These are phyloP conservation scores for Psidium friedrichsthalianum DNA, from an alignment of 345 rosid species.

Conservation along the genomic window DNA sequence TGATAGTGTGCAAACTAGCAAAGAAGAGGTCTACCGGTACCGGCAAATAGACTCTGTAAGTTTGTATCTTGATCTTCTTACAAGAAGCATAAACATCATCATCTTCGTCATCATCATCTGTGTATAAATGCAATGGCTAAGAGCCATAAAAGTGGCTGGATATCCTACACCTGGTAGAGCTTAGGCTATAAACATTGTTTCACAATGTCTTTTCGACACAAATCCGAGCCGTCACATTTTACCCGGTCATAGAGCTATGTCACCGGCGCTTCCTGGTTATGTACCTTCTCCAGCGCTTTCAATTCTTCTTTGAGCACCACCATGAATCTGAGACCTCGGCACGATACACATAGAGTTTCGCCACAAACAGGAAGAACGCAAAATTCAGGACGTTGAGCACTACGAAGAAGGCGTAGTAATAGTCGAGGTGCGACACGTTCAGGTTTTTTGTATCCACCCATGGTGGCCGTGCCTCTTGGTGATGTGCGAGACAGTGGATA, in stretches of 20 bases:
- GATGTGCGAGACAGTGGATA: constrained; percentile 38
- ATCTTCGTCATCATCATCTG: background rate
- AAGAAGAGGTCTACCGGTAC: background rate
- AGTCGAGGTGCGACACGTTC: constrained; percentile 61
- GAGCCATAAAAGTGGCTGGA: background rate
- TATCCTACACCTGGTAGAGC: background rate
- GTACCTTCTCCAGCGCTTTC: constrained; percentile 9
- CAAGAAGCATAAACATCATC: background rate
- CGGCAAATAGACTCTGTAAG: background rate
- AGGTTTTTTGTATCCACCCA: constrained; percentile 77
- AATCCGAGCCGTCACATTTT: background rate
- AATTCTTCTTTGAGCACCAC: constrained; percentile 37
- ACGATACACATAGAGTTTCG: constrained; percentile 50
- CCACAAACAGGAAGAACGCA: constrained; percentile 41
- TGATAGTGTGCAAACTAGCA: background rate
- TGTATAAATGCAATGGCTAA: background rate
- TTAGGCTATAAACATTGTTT: background rate
- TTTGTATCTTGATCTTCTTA: background rate
- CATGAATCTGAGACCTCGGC: constrained; percentile 56
- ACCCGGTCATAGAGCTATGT: background rate
- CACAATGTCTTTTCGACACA: background rate
- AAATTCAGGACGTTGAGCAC: constrained; percentile 51
- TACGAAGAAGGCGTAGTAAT: constrained; percentile 62
- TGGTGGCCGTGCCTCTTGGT: constrained; percentile 37
- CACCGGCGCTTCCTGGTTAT: constrained; percentile 4